Base-by-base conservation (phyloP, 2,329 filamentous ascomycete genomes). In the Botrytis paeoniae region DNA sequence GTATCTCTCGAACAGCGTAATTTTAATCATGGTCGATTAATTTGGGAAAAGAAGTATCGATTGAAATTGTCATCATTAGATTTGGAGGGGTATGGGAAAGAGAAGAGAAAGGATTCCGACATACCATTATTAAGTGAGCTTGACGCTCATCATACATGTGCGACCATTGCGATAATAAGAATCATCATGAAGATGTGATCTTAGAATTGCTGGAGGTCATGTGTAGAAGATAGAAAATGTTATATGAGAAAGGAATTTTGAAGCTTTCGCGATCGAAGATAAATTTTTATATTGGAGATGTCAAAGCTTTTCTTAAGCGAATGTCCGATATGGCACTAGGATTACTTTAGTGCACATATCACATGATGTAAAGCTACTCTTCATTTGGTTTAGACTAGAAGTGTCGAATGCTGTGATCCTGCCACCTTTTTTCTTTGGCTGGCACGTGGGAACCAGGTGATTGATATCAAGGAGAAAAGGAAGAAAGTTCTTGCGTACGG, bases 1-100 rank as follows among this genome's bases (percentile, higher is more conserved):
- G 84, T 83, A 84, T 84, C 81, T 85, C 89, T 91, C 90, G 89
- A 85, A 88, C 85, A 91, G 88, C 76, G 76, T 87, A 86, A 85
- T 85, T 81, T 91, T 93, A 90, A 89, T 94, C 92, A 95, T 91
- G 91, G 91, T 89, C 92, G 92, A 93, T 88, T 95, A 91, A 85
- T 91, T 87, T 90, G 88, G 91, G 91, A 92, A 94, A 94, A 93
- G 92, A 94, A 94, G 92, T 76, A 77, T 86, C 85, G 85, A 85
- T 86, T 68, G 35, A 84, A 85, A 81, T 81, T 82, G 84, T 86
- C 93, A 88, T 94, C 92, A 94, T 94, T 48, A 76, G 75, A 75
- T 70, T n/a, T 51, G 18, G 61, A 48, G 39, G 63, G 39, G 57
- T 41, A 29, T 48, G 71, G 73, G n/a, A 72, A 73, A 57, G 54